phyloP scores from a whole-genome alignment of 495 filamentous ascomycete species.

The Bombardia bombarda region DNA sequence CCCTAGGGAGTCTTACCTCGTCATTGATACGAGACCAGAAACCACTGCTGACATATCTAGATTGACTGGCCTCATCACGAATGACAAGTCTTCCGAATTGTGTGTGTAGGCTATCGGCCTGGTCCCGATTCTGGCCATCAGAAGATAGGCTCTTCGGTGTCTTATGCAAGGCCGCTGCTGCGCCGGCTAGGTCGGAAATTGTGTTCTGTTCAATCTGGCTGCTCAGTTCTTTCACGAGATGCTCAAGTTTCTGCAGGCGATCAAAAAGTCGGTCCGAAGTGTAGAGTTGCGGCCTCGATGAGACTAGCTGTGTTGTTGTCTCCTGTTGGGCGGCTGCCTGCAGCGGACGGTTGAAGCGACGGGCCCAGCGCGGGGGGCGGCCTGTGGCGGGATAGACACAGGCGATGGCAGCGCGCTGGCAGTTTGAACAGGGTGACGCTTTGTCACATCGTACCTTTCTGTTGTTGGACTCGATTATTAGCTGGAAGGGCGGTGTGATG shows the following conservation, averaged over 20 bases:
- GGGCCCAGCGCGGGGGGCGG: constrained; percentile 41
- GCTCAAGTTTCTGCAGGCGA: constrained; percentile 44
- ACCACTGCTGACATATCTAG: constrained; percentile 41
- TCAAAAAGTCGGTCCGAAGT: constrained; percentile 36
- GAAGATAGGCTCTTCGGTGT: too few relatives aligned
- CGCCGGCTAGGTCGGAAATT: not conserved
- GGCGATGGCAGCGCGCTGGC: constrained; percentile 46
- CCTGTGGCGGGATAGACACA: constrained; percentile 43
- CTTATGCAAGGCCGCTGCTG: not conserved
- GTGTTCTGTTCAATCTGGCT: constrained; percentile 35
- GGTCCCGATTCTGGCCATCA: constrained; percentile 1
- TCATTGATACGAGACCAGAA: constrained; percentile 49
- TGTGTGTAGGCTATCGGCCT: constrained; percentile 18
- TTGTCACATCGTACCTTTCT: constrained; percentile 60
- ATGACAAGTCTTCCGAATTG: constrained; percentile 17
- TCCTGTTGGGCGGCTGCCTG: not conserved
- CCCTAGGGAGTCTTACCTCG: constrained; percentile 32
- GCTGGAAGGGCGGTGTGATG: too few relatives aligned
- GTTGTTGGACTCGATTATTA: constrained; percentile 14
- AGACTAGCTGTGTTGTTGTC: constrained; percentile 11
- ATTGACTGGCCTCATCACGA: constrained; percentile 29
- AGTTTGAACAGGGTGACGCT: constrained; percentile 49
- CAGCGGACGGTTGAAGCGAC: constrained; percentile 19
- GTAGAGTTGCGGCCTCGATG: too few relatives aligned
- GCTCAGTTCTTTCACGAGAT: constrained; percentile 48